Evolutionary conservation across 768 basidiomycete genomes (phyloP).

Genomic region (Gautieria morchelliformis): DNA sequence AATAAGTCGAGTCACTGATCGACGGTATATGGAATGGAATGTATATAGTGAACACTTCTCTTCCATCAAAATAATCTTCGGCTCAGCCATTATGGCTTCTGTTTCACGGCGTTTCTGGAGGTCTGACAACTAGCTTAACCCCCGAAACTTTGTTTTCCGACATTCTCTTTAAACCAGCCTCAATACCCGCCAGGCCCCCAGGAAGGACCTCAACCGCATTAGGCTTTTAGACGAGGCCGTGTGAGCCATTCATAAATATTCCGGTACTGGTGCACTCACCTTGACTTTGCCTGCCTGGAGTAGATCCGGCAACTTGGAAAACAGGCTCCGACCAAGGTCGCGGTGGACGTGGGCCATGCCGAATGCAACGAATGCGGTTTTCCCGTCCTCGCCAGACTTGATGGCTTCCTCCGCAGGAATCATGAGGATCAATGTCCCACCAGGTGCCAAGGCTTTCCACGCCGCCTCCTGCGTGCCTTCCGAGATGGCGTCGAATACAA

Average conservation of each 20-base stretch:
- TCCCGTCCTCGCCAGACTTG: constrained; percentile 8
- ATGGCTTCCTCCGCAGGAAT: not conserved
- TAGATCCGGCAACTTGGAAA: not conserved
- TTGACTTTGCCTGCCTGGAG: not conserved
- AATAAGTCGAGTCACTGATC: too few relatives aligned
- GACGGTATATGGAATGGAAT: too few relatives aligned
- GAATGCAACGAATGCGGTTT: constrained; percentile 4
- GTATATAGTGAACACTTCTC: too few relatives aligned
- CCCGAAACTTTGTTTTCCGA: constrained; percentile 31
- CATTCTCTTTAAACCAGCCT: constrained; percentile 27
- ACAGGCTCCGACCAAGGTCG: constrained; percentile 10
- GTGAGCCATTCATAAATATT: too few relatives aligned
- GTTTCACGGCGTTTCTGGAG: constrained; percentile 22
- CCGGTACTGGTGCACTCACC: not conserved
- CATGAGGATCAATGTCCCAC: constrained; percentile 23
- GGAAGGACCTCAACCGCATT: constrained; percentile 33
- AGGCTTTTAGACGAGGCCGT: constrained; percentile 21
- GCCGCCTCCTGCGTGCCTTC: constrained; percentile 28
- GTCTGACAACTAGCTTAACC: constrained; percentile 33
- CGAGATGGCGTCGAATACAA: constrained; percentile 25
- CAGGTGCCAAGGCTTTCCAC: constrained; percentile 26
- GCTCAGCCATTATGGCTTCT: not conserved
- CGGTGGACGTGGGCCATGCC: constrained; percentile 8
- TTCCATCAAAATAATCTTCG: too few relatives aligned
- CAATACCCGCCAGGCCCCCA: constrained; percentile 30